Evolutionary conservation across 305 asterid species (phyloP).

Genomic region (Andrographis paniculata): DNA sequence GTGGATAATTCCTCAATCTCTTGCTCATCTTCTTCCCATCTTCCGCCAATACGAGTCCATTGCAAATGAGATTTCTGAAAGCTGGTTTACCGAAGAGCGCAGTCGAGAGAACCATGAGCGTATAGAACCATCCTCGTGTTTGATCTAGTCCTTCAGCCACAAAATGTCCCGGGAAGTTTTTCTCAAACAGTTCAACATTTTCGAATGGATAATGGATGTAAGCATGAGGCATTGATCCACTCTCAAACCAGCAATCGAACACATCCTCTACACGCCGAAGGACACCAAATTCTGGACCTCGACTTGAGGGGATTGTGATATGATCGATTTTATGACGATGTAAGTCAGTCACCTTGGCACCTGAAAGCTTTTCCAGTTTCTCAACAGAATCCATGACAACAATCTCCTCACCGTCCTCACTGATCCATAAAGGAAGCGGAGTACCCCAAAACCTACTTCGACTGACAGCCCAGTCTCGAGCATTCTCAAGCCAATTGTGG

Average conservation of each 20-base stretch:
- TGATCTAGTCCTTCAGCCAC: constrained; percentile 99
- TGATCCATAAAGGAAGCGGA: constrained; percentile 90
- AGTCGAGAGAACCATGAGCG: constrained; percentile 96
- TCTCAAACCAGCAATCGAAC: constrained; percentile 99
- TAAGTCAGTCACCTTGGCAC: constrained; percentile 74
- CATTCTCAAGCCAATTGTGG: constrained; percentile 98
- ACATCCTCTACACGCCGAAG: constrained; percentile 95
- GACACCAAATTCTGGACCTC: constrained; percentile 72
- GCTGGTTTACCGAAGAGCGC: constrained; percentile 95
- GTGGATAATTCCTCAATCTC: constrained; percentile 87
- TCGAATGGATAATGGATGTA: constrained; percentile 97
- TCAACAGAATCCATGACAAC: constrained; percentile 80
- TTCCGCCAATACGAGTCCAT: constrained; percentile 94
- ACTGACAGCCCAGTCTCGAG: constrained; percentile 96
- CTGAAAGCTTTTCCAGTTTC: constrained; percentile 76
- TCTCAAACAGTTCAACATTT: constrained; percentile 77
- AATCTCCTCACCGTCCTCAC: constrained; percentile 81
- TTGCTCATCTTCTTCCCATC: constrained; percentile 99
- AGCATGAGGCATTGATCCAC: constrained; percentile 99
- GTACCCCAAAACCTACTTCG: constrained; percentile 99
- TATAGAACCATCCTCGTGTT: constrained; percentile 98
- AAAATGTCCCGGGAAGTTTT: constrained; percentile 92
- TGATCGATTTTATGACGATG: constrained; percentile 96
- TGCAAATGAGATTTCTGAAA: constrained; percentile 91
- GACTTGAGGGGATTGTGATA: constrained; percentile 82